Evolutionary conservation across 352 stramenopile species (phyloP), one percentile per base, ranked within the genome.

Genomic region (Globisporangium sylvaticum): DNA sequence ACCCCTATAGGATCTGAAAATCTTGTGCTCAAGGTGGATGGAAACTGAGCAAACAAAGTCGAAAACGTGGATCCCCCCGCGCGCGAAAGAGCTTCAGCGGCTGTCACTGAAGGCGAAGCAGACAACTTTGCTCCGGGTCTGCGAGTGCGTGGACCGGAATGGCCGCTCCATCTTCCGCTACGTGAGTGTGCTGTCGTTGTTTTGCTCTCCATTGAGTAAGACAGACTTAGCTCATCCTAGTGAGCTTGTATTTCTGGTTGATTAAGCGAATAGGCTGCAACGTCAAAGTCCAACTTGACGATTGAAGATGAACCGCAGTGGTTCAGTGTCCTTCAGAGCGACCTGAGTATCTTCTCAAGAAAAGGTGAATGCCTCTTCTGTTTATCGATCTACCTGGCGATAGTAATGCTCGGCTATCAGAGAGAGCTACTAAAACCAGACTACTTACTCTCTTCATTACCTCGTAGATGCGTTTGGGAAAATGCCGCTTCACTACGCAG

Each of bases 151-250:
- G 6, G 84, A 92, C 37, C 52, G 65, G 3, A 67, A 84, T 53
- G 65, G 63, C 0, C 71, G 84, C n/a, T 79, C 81, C 2, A 52
- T 88, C 15, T 72, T 90, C 31, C 81, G 90, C 44, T 92, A 92
- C 61, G 84, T 88, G 61, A 44, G 80, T 75, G 4, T 44, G 37
- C 10, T n/a, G 22, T 46, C 62, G 20, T 18, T 6, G 12, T 37
- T 29, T 56, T 7, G 25, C 12, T 31, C 62, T n/a, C 60, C n/a
- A 15, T 39, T 32, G 25, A 48, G 39, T 5, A 20, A n/a, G 1
- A 20, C 6, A 46, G 4, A 46, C 14, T 3, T n/a, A 20, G 7
- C 4, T 48, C 15, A 48, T 20, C n/a, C n/a, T n/a, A n/a, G n/a
- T n/a, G n/a, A n/a, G n/a, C n/a, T n/a, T n/a, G n/a, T n/a, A n/a